Percentiles rank a stretch among this genome's conserved stretches.
Conservation (phyloP, 2,329 filamentous ascomycete species). For the Cercospora sp. region DNA sequence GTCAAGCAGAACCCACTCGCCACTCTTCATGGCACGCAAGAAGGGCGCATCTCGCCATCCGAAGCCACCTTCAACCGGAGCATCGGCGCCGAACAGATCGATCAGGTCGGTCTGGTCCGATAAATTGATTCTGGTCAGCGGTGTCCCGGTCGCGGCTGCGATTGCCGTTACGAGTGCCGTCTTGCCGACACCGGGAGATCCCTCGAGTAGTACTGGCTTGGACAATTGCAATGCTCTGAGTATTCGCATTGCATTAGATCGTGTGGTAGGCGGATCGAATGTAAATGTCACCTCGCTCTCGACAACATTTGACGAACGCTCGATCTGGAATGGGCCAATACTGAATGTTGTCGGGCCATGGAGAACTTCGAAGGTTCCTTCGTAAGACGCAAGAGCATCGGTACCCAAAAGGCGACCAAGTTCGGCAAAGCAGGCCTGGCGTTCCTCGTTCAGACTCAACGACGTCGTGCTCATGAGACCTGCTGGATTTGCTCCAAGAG, state of each 20-base stretch:
- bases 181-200: conserved; percentile 97
- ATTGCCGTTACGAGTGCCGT: conserved; percentile 88
- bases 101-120: conserved; percentile 98
- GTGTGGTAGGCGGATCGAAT: conserved; percentile 86
- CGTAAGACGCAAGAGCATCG: conserved; percentile 67
- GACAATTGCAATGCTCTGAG: conserved; percentile 82
- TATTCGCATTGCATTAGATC: conserved; percentile 85
- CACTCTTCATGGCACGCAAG: conserved; percentile 91
- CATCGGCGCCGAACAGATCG: conserved; percentile 95
- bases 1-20: conserved; percentile 93
- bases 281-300: conserved; percentile 62
- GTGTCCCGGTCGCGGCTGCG: conserved; percentile 74
- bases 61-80: conserved; percentile 93
- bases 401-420: conserved; percentile 65
- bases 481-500: conserved; percentile 90
- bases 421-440: conserved; percentile 69
- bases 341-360: conserved; percentile 57
- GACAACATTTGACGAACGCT: conserved; percentile 26
- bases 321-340: conserved; percentile 74
- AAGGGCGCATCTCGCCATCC: conserved; percentile 96
- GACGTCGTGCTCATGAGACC: conserved; percentile 74
- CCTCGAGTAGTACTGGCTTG: conserved; percentile 92
- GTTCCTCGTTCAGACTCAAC: conserved; percentile 68
- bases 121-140: conserved; percentile 89
- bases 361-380: conserved; percentile 59